These are phyloP conservation scores for Paraphaeosphaeria minitans DNA, from an alignment of 2,329 filamentous ascomycete genomes.

Conservation along the genomic window DNA sequence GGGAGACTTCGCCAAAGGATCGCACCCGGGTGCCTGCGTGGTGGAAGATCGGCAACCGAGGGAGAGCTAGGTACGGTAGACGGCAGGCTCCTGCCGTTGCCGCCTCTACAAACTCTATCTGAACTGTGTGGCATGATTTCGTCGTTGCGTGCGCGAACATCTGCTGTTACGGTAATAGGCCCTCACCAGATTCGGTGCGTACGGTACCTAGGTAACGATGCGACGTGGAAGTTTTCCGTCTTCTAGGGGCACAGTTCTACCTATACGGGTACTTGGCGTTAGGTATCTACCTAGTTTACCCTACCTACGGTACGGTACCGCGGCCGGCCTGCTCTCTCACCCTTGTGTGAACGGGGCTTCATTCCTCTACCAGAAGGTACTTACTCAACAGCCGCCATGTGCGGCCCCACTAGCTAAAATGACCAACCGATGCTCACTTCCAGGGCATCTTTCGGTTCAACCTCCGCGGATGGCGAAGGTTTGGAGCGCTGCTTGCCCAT, in stretches of 20 bases:
- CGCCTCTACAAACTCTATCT: neutral
- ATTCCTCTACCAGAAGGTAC: neutral
- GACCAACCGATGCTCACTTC: neutral
- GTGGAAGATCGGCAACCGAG: neutral
- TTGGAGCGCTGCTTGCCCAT: neutral
- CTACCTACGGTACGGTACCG: neutral
- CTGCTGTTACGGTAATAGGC: neutral
- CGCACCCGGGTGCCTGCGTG: neutral
- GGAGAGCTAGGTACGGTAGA: neutral
- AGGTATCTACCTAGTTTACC: too few relatives aligned
- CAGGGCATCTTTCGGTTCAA: neutral
- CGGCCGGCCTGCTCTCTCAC: neutral
- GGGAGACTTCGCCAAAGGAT: neutral
- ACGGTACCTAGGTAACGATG: too few relatives aligned
- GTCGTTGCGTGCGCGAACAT: neutral
- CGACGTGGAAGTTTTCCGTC: neutral
- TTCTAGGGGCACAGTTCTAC: neutral
- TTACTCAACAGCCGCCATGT: neutral
- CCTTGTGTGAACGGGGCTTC: neutral
- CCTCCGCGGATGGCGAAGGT: neutral
- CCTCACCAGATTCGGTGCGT: neutral
- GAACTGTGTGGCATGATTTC: neutral
- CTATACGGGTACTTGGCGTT: neutral
- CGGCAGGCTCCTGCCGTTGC: neutral
- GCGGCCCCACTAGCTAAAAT: constrained; percentile 8